phyloP scores from a whole-genome alignment of 106 monocot species.

The Gastrodia elata region DNA sequence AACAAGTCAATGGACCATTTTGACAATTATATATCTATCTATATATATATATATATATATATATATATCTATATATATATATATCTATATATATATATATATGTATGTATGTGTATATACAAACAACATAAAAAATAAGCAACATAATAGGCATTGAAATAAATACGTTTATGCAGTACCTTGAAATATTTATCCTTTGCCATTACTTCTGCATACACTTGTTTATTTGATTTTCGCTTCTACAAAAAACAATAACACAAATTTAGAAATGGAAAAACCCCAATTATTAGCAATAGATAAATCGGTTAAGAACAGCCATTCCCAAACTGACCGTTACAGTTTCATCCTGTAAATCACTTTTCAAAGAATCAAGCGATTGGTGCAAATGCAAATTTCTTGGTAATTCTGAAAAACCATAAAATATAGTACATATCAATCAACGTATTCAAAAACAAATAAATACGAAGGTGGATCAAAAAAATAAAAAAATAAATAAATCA shows the following conservation, averaged over 20 bases:
- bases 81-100: too few relatives aligned
- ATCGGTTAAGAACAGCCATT: neutral
- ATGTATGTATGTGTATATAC: too few relatives aligned
- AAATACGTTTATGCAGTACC: conserved; percentile 24
- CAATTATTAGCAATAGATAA: neutral
- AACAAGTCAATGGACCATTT: too few relatives aligned
- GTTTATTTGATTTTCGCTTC: conserved; percentile 79
- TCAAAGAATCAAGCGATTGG: conserved; percentile 6
- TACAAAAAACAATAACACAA: conserved; percentile 16
- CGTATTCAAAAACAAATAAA: neutral
- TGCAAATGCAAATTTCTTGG: conserved; percentile 26
- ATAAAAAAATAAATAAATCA: neutral
- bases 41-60: too few relatives aligned
- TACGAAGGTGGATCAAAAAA: neutral
- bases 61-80: too few relatives aligned
- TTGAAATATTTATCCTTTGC: conserved; percentile 87
- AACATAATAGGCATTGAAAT: neutral
- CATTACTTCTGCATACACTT: conserved; percentile 81
- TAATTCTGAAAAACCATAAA: conserved; percentile 19
- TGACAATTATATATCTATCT: too few relatives aligned
- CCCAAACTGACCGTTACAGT: conserved; percentile 39
- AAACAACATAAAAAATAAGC: neutral
- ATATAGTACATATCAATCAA: neutral
- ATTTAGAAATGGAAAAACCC: neutral
- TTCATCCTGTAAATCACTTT: conserved; percentile 26